Evolutionary conservation across 108 stramenopile genomes (phyloP).

Genomic region (Phaeodactylum tricornutum): DNA sequence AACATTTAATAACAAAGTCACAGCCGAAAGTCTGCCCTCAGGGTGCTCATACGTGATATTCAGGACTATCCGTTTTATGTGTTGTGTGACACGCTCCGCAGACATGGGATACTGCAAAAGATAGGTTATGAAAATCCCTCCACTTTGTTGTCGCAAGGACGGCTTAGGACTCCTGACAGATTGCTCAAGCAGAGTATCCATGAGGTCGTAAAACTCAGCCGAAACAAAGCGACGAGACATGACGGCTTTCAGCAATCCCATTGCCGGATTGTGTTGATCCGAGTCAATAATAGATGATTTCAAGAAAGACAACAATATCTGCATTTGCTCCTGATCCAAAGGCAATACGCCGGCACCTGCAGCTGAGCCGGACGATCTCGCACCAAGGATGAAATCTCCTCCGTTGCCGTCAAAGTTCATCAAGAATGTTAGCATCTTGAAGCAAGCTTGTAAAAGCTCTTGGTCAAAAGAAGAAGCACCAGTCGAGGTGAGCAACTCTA

Average conservation of each 20-base stretch:
- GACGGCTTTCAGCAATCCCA: constrained; percentile 64
- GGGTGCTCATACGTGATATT: constrained; percentile 86
- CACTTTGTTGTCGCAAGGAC: constrained; percentile 56
- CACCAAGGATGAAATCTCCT: no score
- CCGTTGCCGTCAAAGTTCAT: constrained; percentile 13
- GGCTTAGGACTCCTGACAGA: constrained; percentile 69
- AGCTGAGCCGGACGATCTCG: no score
- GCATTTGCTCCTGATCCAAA: constrained; percentile 65
- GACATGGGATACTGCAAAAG: constrained; percentile 87
- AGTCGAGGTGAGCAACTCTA: constrained; percentile 52
- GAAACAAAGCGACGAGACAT: constrained; percentile 50
- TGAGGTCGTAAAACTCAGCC: constrained; percentile 80
- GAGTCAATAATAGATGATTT: constrained; percentile 48
- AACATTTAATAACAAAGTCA: constrained; percentile 38
- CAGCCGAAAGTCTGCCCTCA: constrained; percentile 77
- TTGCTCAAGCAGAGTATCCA: constrained; percentile 69
- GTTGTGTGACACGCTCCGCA: constrained; percentile 51
- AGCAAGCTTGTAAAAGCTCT: constrained; percentile 84
- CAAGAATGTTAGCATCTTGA: constrained; percentile 78
- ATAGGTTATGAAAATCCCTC: constrained; percentile 62
- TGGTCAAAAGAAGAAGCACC: constrained; percentile 50
- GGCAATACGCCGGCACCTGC: constrained; percentile 18
- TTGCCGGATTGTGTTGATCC: constrained; percentile 73
- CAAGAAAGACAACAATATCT: constrained; percentile 58
- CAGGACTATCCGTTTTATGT: constrained; percentile 67